These are phyloP conservation scores for Coffea canephora DNA, from an alignment of 257 asterid genomes.

Conservation along the genomic window DNA sequence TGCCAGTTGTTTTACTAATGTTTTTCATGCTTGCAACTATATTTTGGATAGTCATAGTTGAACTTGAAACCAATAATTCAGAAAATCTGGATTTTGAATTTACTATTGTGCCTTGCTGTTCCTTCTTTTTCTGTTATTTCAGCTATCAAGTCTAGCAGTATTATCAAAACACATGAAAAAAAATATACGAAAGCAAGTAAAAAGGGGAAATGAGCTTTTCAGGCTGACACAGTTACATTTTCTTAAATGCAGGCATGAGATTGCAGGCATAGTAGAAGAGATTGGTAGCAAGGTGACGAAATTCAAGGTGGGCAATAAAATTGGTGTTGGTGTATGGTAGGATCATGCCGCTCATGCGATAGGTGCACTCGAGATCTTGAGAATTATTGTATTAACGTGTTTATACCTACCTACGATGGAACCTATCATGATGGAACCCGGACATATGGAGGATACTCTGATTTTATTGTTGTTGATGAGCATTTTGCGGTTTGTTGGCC, in stretches of 20 bases:
- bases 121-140: neutral
- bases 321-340: conserved; percentile 13
- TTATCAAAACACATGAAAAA: too few relatives aligned
- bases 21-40: neutral
- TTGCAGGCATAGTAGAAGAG: conserved; percentile 7
- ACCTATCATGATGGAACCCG: conserved; percentile 7
- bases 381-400: conserved; percentile 2
- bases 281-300: conserved; percentile 12
- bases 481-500: conserved; percentile 6
- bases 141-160: neutral
- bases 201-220: too few relatives aligned
- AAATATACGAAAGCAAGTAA: too few relatives aligned
- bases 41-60: neutral
- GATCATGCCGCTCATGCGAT: conserved; percentile 4
- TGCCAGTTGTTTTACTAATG: neutral
- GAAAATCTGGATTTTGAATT: neutral
- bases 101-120: neutral
- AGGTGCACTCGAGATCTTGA: neutral
- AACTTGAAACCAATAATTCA: too few relatives aligned
- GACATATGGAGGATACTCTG: conserved; percentile 12
- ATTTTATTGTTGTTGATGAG: conserved; percentile 9
- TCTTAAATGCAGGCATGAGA: conserved; percentile 6
- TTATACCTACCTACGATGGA: conserved; percentile 10
- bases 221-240: too few relatives aligned
- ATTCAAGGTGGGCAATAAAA: conserved; percentile 10